Evolutionary conservation across 2,329 filamentous ascomycete species (phyloP), one percentile per base, ranked within the genome.

Genomic region (Apiospora rasikravindrae): DNA sequence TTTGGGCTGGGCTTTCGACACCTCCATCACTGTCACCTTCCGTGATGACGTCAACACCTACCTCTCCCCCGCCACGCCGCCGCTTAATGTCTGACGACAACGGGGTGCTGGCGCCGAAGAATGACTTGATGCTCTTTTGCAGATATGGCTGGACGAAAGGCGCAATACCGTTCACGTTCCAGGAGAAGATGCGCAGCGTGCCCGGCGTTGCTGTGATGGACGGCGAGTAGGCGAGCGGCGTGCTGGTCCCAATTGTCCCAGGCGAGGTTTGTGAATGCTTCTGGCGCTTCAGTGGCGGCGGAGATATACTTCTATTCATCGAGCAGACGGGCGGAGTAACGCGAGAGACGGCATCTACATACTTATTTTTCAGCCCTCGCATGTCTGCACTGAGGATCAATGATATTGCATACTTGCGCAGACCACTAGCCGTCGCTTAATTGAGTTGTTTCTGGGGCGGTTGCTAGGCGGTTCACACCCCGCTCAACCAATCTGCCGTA

Each of bases 81-180:
- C 10, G n/a, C 24, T 16, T 16, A 16, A n/a, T 26, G 2, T 11
- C 49, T 11, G 49, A 13, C n/a, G 22, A 51, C 49, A n/a, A 13
- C 10, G 8, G n/a, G 2, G 8, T 26, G 8, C 14, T 92, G 2
- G 24, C 33, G 6, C 53, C 61, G 5, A 74, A 73, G 70, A 74
- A 74, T 0, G 53, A 57, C 29, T 42, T 37, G 19, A 75, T 73
- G 16, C 24, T 70, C 49, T 69, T 71, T 14, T 74, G 45, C 11
- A 73, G 42, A 29, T 72, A 74, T 2, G 11, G 57, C 33, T 42
- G 49, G 10, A 72, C 49, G 19, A 74, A 74, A 1, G 69, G 71
- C 22, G 67, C 42, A 45, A 74, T 71, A 45, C 71, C 70, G 19
- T 75, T 74, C 11, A 74, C 71, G 51, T 75, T 75, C 70, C 71